Evolutionary conservation across 176 grass and related monocot genomes (phyloP).

Genomic region (Secale cereale): DNA sequence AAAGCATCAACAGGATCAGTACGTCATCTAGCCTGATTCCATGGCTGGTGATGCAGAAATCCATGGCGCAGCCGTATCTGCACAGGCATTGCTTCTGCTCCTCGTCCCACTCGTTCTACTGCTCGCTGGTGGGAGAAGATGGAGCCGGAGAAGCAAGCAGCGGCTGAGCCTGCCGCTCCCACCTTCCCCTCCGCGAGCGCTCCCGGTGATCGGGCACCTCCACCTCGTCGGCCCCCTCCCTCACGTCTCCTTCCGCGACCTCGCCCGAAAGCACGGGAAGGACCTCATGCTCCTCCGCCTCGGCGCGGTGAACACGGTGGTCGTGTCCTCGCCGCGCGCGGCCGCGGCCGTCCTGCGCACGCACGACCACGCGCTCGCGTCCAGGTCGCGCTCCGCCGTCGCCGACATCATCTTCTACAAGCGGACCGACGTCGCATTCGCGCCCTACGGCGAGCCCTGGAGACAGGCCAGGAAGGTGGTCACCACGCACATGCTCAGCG

Average conservation of each 20-base stretch:
- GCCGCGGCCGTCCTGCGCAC: neutral
- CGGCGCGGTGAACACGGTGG: neutral
- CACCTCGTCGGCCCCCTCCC: neutral
- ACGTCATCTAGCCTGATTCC: neutral
- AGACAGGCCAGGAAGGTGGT: neutral
- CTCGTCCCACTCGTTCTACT: neutral
- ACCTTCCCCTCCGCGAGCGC: neutral
- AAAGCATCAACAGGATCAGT: neutral
- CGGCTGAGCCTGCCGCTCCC: neutral
- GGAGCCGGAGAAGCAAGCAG: neutral
- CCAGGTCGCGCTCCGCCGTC: neutral
- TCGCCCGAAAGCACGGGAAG: neutral
- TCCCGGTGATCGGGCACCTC: conserved; percentile 3
- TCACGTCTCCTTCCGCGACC: neutral
- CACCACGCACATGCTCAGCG: conserved; percentile 1
- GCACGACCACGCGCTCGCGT: neutral
- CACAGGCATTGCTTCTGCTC: neutral
- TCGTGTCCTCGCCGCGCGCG: neutral
- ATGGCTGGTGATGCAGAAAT: neutral
- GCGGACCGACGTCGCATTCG: neutral
- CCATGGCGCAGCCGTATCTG: neutral
- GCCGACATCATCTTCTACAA: neutral
- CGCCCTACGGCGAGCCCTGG: neutral
- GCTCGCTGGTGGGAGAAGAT: neutral
- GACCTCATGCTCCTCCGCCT: neutral